A percentile compares a stretch with the other conserved stretches of the same genome.
Evolutionary conservation across 2,329 filamentous ascomycete genomes (phyloP).

Genomic region (Bipolaris sorokiniana): DNA sequence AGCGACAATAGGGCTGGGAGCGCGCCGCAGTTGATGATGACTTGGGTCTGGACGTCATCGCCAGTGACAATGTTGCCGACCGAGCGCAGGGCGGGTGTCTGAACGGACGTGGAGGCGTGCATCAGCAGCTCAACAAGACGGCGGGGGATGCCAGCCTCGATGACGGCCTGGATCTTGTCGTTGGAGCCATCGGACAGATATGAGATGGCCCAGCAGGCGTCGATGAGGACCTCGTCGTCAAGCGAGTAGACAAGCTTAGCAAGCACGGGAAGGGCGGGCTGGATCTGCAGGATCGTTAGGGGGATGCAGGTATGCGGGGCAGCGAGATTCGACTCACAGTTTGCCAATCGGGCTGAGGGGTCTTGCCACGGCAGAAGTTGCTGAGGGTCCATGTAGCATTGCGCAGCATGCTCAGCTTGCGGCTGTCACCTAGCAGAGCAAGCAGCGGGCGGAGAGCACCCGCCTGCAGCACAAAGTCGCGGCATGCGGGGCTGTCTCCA

Average conservation of each 20-base stretch:
- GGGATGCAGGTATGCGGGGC: background rate
- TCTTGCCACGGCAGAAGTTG: constrained; percentile 99
- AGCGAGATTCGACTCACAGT: constrained; percentile 68
- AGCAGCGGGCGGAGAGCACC: constrained; percentile 91
- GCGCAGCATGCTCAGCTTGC: constrained; percentile 98
- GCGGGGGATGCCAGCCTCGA: constrained; percentile 96
- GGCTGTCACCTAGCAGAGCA: constrained; percentile 89
- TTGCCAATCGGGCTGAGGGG: constrained; percentile 96
- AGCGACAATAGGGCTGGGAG: constrained; percentile 91
- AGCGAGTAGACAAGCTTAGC: constrained; percentile 98
- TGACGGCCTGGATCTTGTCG: constrained; percentile 99
- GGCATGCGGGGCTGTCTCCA: constrained; percentile 95
- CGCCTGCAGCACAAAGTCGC: constrained; percentile 92
- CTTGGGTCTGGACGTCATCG: constrained; percentile 97
- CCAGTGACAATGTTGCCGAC: constrained; percentile 99
- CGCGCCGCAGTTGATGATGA: constrained; percentile 98
- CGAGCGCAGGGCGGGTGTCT: constrained; percentile 94
- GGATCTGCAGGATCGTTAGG: constrained; percentile 67
- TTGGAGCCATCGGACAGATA: constrained; percentile 98
- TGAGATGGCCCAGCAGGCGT: constrained; percentile 99
- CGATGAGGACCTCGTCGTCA: constrained; percentile 96
- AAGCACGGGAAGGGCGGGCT: constrained; percentile 90
- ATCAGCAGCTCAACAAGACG: constrained; percentile 95
- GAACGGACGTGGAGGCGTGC: constrained; percentile 97
- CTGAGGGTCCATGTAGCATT: constrained; percentile 99